Base-by-base conservation (phyloP, 1,284 basidiomycete species). In the Ustilago nuda region DNA sequence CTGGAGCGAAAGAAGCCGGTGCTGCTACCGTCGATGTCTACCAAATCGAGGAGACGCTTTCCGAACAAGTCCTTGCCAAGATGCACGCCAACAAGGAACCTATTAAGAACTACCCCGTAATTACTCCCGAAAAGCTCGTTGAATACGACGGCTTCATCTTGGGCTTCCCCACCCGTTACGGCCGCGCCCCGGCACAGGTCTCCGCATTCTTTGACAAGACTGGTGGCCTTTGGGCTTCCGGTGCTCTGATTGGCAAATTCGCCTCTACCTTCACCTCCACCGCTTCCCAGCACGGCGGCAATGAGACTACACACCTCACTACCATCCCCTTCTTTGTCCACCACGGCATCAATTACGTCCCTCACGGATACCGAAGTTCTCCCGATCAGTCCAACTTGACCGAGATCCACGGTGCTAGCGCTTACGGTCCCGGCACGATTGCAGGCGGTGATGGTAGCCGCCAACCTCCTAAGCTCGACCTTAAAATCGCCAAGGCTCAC, bases 31-130 rank as follows among this genome's bases (percentile, higher is more conserved):
- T 89, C 35, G 90, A 89, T 56, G 92, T 93, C 79, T 93, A 78
- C 48, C 92, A 91, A 86, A 91, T 95, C 80, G 87, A 91, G 62
- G 95, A 98, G 88, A 97, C 94, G 8, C 91, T 96, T 63, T 85
- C 92, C 3, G 87, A 90, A n/a, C 92, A 94, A 32, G 87, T 97
- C 68, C 89, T 96, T 65, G 86, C 85, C 70, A 90, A 91, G 87
- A 91, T 97, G 90, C 87, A 92, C 87, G 94, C 93, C 61, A 86
- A 86, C 67, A 83, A 83, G 52, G 87, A 84, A 8, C 85, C 87
- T 66, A 85, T 86, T 67, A 84, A 90, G 69, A 87, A 89, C 73
- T 92, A 93, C 88, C 93, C 93, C 50, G 84, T 92, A 83, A 88
- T 95, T 84, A 88, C 88, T 17, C 89, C 92, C 50, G 87, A 89